Conservation (phyloP, 108 stramenopile genomes). For the Nitzschia sp. region DNA sequence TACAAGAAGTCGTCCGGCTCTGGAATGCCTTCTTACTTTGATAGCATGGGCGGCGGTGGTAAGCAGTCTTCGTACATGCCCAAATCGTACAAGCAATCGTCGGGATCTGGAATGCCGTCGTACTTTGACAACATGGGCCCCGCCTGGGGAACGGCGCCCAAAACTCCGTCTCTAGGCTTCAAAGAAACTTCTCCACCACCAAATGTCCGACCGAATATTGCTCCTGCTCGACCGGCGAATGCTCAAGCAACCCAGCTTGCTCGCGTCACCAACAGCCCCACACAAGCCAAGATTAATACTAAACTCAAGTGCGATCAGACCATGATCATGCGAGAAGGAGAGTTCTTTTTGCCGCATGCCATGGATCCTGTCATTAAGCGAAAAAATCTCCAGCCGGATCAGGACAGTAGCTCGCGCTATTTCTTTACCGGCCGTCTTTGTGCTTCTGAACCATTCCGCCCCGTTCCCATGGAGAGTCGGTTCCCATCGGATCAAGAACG, state of each 20-base stretch:
- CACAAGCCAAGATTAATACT: not conserved
- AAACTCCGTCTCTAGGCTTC: not conserved
- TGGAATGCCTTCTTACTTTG: slow-evolving; percentile 2
- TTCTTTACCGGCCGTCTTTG: slow-evolving; percentile 4
- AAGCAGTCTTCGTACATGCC: not conserved
- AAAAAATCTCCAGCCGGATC: not conserved
- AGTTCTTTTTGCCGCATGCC: not conserved
- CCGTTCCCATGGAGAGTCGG: slow-evolving; percentile 1
- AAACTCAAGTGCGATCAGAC: not conserved
- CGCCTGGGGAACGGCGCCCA: not conserved
- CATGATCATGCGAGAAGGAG: slow-evolving; percentile 7
- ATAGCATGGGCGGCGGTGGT: not conserved
- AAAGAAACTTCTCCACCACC: too few relatives aligned
- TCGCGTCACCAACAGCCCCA: not conserved
- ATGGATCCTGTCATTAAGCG: slow-evolving; percentile 5
- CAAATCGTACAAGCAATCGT: not conserved
- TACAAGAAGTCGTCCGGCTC: slow-evolving; percentile 8
- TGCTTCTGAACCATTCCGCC: not conserved
- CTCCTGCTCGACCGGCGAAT: not conserved
- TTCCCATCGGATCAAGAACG: slow-evolving; percentile 8
- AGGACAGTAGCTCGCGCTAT: not conserved
- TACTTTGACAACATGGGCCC: not conserved
- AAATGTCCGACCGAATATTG: not conserved
- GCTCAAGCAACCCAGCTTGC: not conserved
- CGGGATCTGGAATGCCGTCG: not conserved